These are phyloP conservation scores for Triticum dicoccoides DNA, from an alignment of 176 grass and related monocot genomes.

Conservation along the genomic window DNA sequence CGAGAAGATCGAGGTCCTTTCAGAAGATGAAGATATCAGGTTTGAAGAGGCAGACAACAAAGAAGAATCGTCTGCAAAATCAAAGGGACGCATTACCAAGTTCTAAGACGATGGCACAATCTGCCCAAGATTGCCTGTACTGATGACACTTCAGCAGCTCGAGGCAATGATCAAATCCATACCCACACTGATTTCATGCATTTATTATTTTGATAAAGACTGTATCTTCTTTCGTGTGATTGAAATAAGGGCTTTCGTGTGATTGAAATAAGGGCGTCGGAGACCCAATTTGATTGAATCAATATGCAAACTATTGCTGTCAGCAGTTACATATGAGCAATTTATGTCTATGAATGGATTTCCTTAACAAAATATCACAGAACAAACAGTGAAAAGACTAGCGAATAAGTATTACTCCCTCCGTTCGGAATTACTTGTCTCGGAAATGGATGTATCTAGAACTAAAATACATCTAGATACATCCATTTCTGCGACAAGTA, in stretches of 20 bases:
- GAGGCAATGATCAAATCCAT: not conserved
- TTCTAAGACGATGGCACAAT: not conserved
- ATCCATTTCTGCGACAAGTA: no score
- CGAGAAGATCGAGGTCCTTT: constrained; percentile 33
- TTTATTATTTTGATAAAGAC: constrained; percentile 38
- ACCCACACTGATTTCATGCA: not conserved
- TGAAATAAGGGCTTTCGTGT: constrained; percentile 8
- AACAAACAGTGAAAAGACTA: not conserved
- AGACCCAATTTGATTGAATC: constrained; percentile 27
- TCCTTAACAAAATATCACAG: not conserved
- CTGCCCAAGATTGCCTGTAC: not conserved
- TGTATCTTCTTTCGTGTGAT: constrained; percentile 31
- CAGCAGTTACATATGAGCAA: constrained; percentile 13
- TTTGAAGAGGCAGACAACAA: constrained; percentile 25
- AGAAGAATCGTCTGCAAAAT: not conserved
- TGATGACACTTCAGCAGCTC: constrained; percentile 12
- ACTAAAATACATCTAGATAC: no score
- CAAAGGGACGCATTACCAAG: constrained; percentile 3
- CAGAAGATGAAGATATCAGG: constrained; percentile 47
- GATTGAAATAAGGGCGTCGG: constrained; percentile 34
- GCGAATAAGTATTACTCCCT: not conserved
- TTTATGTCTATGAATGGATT: not conserved
- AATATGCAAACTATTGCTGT: constrained; percentile 23
- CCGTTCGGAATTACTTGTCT: no score
- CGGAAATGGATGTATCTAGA: no score